Evolutionary conservation across 2,329 filamentous ascomycete species (phyloP).

Genomic region (Aureobasidium sp.): DNA sequence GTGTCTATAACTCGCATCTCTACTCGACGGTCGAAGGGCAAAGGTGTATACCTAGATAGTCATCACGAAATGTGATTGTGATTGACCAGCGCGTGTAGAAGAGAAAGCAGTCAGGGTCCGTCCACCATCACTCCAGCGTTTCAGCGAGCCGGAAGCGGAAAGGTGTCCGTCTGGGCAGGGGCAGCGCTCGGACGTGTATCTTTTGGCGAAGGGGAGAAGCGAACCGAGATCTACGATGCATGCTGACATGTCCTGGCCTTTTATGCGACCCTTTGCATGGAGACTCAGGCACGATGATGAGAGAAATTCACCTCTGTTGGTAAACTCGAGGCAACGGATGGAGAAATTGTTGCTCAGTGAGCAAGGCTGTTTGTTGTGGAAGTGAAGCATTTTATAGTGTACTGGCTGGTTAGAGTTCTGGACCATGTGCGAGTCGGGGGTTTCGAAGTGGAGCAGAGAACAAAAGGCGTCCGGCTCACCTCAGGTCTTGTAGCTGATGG

Average conservation of each 20-base stretch:
- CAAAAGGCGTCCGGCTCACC: neutral
- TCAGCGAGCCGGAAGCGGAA: neutral
- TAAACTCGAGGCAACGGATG: too few relatives aligned
- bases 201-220: neutral
- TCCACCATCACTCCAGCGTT: neutral
- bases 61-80: neutral
- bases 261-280: neutral
- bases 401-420: conserved; percentile 10
- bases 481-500: neutral
- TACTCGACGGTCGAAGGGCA: neutral
- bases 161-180: neutral
- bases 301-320: neutral
- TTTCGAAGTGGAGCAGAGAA: conserved; percentile 3
- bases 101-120: neutral
- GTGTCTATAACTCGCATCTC: neutral
- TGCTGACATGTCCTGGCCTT: neutral
- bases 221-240: conserved; percentile 5
- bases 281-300: neutral
- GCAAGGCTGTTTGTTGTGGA: neutral
- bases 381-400: neutral
- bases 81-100: neutral
- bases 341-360: neutral
- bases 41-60: neutral
- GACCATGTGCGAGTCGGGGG: conserved; percentile 8
- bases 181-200: neutral